phyloP scores from a whole-genome alignment of 2,329 filamentous ascomycete species.

The Penicillium sp. region DNA sequence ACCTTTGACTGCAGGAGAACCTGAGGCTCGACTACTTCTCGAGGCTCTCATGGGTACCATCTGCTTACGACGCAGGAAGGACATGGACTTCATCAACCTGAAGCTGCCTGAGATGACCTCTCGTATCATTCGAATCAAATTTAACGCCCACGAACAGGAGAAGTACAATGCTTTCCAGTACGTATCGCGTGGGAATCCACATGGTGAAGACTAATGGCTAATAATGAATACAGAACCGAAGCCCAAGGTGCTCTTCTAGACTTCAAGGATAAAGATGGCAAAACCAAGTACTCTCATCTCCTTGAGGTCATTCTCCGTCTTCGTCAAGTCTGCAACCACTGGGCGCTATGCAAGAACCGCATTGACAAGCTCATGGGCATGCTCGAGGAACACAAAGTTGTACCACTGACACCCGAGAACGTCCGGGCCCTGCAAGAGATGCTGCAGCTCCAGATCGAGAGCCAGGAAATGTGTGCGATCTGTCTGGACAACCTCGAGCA shows the following conservation, averaged over 20 bases:
- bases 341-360: conserved; percentile 74
- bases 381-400: conserved; percentile 65
- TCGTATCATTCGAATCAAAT: conserved; percentile 72
- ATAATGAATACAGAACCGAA: conserved; percentile 55
- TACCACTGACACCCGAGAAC: conserved; percentile 72
- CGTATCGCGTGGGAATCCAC: conserved; percentile 28
- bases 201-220: conserved; percentile 18
- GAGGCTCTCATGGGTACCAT: conserved; percentile 77
- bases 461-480: conserved; percentile 77
- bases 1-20: conserved; percentile 60
- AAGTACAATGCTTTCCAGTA: conserved; percentile 74
- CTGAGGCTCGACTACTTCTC: conserved; percentile 62
- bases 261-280: conserved; percentile 52
- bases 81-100: conserved; percentile 84
- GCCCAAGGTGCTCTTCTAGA: conserved; percentile 69
- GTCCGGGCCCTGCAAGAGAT: conserved; percentile 69
- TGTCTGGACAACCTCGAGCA: conserved; percentile 71
- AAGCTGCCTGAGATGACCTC: conserved; percentile 75
- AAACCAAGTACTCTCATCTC: conserved; percentile 67
- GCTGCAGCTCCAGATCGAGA: conserved; percentile 73
- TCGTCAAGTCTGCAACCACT: conserved; percentile 85
- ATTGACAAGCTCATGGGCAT: conserved; percentile 70
- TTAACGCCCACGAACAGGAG: conserved; percentile 69
- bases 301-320: conserved; percentile 79
- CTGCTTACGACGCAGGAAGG: conserved; percentile 77